Evolutionary conservation across 176 grass and related monocot genomes (phyloP).

Genomic region (Zoysia pacifica): DNA sequence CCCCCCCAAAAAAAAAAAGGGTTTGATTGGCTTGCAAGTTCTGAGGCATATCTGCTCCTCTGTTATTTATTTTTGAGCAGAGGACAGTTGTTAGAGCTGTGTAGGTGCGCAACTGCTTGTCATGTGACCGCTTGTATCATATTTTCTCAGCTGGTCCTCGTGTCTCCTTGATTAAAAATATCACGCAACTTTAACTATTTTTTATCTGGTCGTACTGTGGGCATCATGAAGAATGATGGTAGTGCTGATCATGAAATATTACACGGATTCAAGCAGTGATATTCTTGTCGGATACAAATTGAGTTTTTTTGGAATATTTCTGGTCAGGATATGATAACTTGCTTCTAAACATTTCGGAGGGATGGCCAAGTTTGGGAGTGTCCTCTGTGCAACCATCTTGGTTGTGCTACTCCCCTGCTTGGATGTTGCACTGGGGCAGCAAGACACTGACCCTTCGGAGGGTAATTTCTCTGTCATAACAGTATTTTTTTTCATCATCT

Average conservation of each 20-base stretch:
- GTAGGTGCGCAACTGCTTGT: constrained; percentile 20
- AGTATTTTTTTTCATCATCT: not conserved
- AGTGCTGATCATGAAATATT: not conserved
- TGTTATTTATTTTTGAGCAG: constrained; percentile 10
- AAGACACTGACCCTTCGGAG: constrained; percentile 44
- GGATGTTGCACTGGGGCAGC: constrained; percentile 32
- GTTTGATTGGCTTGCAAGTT: not conserved
- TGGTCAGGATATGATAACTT: constrained; percentile 24
- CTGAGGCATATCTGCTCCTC: not conserved
- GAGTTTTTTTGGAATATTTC: not conserved
- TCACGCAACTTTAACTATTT: constrained; percentile 8
- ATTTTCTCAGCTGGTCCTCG: constrained; percentile 10
- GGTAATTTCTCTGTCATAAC: constrained; percentile 32
- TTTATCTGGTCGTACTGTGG: not conserved
- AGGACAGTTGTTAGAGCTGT: constrained; percentile 2
- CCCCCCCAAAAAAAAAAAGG: not conserved
- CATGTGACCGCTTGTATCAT: constrained; percentile 29
- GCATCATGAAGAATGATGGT: constrained; percentile 4
- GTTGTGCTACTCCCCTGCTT: constrained; percentile 37
- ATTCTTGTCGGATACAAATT: constrained; percentile 15
- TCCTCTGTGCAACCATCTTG: constrained; percentile 7
- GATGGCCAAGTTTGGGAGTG: constrained; percentile 30
- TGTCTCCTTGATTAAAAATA: constrained; percentile 17
- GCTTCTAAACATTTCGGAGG: constrained; percentile 2
- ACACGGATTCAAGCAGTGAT: not conserved